Percentiles rank a stretch among this genome's conserved stretches.
Evolutionary conservation across 2,329 filamentous ascomycete genomes (phyloP).

Genomic region (Bipolaris gigantea): DNA sequence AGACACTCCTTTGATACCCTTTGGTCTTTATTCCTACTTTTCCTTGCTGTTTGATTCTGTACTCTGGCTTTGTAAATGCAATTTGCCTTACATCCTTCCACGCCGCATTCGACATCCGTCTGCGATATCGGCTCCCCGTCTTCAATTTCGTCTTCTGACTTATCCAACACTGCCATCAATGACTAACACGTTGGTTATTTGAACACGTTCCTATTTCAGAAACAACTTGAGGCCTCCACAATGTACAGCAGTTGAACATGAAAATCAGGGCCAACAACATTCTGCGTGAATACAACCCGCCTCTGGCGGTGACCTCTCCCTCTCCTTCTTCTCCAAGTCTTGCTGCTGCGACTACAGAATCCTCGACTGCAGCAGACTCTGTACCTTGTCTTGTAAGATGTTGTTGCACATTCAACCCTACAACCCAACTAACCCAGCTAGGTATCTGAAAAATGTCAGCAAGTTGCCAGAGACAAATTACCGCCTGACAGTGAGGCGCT

Average conservation of each 20-base stretch:
- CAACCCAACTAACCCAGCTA: not conserved
- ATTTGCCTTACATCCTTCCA: not conserved
- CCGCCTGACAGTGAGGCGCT: not conserved
- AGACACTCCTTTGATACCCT: not conserved
- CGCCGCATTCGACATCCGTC: not conserved
- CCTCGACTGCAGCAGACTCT: not conserved
- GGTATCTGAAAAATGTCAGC: slow-evolving; percentile 8
- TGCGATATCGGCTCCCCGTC: not conserved
- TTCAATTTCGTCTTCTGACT: not conserved
- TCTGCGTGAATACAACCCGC: not conserved
- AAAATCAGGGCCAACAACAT: not conserved
- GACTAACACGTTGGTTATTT: not conserved
- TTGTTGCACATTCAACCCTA: too few species aligned
- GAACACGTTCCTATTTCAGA: not conserved
- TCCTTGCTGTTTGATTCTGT: not conserved
- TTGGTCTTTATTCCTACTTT: not conserved
- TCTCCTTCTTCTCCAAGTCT: not conserved
- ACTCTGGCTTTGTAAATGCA: not conserved
- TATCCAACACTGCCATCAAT: not conserved
- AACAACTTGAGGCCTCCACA: not conserved
- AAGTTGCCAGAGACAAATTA: not conserved
- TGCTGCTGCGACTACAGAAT: too few species aligned
- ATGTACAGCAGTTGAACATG: not conserved
- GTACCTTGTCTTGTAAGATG: not conserved
- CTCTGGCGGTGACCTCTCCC: not conserved